Evolutionary conservation across 2,329 filamentous ascomycete species (phyloP).

Genomic region (Arthrobotrys sinensis): DNA sequence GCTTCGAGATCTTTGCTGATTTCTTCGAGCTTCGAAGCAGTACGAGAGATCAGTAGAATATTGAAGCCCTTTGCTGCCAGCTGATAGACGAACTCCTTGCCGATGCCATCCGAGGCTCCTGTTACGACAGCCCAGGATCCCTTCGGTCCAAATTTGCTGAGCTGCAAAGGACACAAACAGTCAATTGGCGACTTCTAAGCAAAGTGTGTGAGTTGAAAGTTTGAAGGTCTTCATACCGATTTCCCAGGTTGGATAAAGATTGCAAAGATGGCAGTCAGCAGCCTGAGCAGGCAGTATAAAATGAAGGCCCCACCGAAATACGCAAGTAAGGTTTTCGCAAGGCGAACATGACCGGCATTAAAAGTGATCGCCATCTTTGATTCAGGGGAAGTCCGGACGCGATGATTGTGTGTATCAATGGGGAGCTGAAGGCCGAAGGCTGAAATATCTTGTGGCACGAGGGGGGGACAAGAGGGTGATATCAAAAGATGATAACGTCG

Average conservation of each 20-base stretch:
- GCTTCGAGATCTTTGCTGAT: constrained; percentile 82
- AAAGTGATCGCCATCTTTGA: constrained; percentile 49
- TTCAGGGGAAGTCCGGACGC: constrained; percentile 30
- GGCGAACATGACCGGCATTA: constrained; percentile 42
- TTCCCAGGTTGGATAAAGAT: constrained; percentile 67
- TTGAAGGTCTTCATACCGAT: constrained; percentile 67
- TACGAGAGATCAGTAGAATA: constrained; percentile 93
- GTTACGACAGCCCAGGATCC: constrained; percentile 96
- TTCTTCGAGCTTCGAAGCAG: constrained; percentile 87
- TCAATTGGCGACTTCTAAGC: constrained; percentile 27
- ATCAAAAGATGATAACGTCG: constrained; percentile 41
- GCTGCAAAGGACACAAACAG: constrained; percentile 70
- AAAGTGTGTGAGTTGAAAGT: constrained; percentile 56
- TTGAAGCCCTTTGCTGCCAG: constrained; percentile 94
- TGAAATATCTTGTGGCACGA: constrained; percentile 19
- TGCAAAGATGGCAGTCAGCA: constrained; percentile 49
- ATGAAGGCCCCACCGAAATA: constrained; percentile 58
- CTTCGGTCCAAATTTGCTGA: constrained; percentile 89
- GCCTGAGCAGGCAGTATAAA: constrained; percentile 43
- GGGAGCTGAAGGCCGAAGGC: constrained; percentile 5
- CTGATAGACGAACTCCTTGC: constrained; percentile 94
- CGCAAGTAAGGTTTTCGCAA: constrained; percentile 51
- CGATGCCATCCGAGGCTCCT: constrained; percentile 94
- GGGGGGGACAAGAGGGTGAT: constrained; percentile 16
- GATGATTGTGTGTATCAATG: constrained; percentile 14